Evolutionary conservation across 768 basidiomycete species (phyloP), one percentile per base, ranked within the genome.

Genomic region (Collybia sordida): DNA sequence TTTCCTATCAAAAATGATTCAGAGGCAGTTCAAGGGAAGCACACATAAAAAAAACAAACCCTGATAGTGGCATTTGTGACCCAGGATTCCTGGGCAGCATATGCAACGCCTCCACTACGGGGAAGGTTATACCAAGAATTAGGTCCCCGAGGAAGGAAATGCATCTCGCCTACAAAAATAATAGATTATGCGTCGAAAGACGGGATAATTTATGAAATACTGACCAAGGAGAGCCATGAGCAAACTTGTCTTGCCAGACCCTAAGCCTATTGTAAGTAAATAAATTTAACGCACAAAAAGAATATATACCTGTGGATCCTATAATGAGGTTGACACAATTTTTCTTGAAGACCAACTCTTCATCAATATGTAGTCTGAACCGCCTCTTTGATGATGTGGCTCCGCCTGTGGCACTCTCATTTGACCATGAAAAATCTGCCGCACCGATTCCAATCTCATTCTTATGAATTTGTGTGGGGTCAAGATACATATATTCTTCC

Each of bases 51-150:
- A 12, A 3, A 12, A 38, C 38, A 15, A 21, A 82, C 85, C 62
- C 69, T 73, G 45, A 90, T 88, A 0, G 87, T 90, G 50, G 85
- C 86, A 55, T 90, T 92, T 63, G 85, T 80, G 2, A 92, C 83
- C 90, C 90, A 95, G 3, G 87, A 82, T 61, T 92, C 89, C 63
- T 95, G 91, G 3, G 86, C 85, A 4, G 86, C 86, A 62, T 89
- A 92, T 2, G 89, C 83, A 34, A 94, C 77, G 3, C 90, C 89
- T 1, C 75, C 75, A 3, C 68, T 69, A 2, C 88, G 72, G 21
- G 90, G 90, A 4, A 93, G 77, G 54, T 80, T 82, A 64, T 77
- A 88, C 77, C 80, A 86, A 0, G 87, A 82, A 37, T 79, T 75
- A 1, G 78, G 70, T 6, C 67, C 63, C 6, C 69, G 68, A 1